Percentiles rank a stretch among this genome's conserved stretches.
Evolutionary conservation across 2,329 filamentous ascomycete species (phyloP).

Genomic region (Ophiocordyceps sinensis): DNA sequence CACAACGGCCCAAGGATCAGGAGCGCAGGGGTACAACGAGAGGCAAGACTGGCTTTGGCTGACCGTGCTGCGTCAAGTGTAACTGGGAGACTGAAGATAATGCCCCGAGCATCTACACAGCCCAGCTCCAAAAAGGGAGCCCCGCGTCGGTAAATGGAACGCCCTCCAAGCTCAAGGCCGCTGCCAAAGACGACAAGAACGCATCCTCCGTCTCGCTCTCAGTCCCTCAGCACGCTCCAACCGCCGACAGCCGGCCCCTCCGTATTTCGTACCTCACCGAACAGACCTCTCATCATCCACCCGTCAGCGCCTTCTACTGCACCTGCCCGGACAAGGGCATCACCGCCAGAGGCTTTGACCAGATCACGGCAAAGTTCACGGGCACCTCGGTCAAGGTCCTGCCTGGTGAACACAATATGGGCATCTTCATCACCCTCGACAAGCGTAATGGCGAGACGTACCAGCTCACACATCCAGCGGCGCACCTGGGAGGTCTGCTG

Average conservation of each 20-base stretch:
- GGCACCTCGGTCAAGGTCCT: slow-evolving; percentile 86
- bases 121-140: slow-evolving; percentile 20
- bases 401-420: slow-evolving; percentile 84
- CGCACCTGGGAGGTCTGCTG: slow-evolving; percentile 76
- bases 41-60: background rate
- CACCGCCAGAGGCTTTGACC: slow-evolving; percentile 79
- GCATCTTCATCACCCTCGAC: slow-evolving; percentile 83
- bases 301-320: slow-evolving; percentile 90
- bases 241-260: slow-evolving; percentile 37
- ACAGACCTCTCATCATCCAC: slow-evolving; percentile 95
- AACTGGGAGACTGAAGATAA: slow-evolving; percentile 88
- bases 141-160: slow-evolving; percentile 23
- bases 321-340: slow-evolving; percentile 86
- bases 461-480: slow-evolving; percentile 87
- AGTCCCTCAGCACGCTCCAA: slow-evolving; percentile 31
- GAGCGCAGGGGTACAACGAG: background rate
- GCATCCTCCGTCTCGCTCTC: slow-evolving; percentile 35
- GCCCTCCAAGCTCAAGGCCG: slow-evolving; percentile 32
- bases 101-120: slow-evolving; percentile 48
- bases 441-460: slow-evolving; percentile 78
- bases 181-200: slow-evolving; percentile 27
- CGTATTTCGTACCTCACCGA: slow-evolving; percentile 91
- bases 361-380: slow-evolving; percentile 95
- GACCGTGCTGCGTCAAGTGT: slow-evolving; percentile 39
- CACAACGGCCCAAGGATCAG: background rate